Base-by-base conservation (phyloP, 305 asterid species). In the Fraxinus xanthoxyloides region DNA sequence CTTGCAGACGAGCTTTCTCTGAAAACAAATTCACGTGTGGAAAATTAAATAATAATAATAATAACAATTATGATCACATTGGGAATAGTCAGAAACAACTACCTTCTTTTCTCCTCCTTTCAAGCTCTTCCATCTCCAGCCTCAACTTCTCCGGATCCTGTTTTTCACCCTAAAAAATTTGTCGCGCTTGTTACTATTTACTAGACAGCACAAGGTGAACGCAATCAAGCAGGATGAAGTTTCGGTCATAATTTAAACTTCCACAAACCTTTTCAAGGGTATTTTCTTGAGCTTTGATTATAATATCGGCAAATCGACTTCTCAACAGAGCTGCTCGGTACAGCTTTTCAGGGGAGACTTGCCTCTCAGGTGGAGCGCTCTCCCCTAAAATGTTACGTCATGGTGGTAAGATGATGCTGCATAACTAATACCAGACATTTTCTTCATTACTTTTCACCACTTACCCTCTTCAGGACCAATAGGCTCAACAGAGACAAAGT, bases 251-350 rank as follows among this genome's bases (percentile, higher is more conserved):
- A 81, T 75, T 31, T 12, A 17, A 51, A 74, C 19, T 63, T 48
- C 35, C 28, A 72, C 88, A 35, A 77, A 92, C 97, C 87, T 89
- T 88, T 38, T 87, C 95, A 56, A 82, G 83, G 79, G 91, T 70
- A 82, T 91, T 93, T 88, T 91, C 97, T 85, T 89, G 93, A 35
- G 96, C 97, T 88, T 92, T 94, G 56, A 91, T 84, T 70, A 94
- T 94, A 74, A 92, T 92, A 83, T 94, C 97, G 23, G 95, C 96
- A 85, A 87, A 94, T 63, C 97, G 89, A 83, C 91, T 87, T 86
- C 91, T 90, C 88, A 94, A 86, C 61, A 94, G n/a, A 88, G 98
- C 98, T 76, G 98, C 98, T n/a, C 98, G 94, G 87, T 94, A 94
- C 65, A 80, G 92, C 92, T 90, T 94, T 54, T 89, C 96, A 79